Conservation (phyloP, 169 alveolate genomes). For the Eimeria falciformis region DNA sequence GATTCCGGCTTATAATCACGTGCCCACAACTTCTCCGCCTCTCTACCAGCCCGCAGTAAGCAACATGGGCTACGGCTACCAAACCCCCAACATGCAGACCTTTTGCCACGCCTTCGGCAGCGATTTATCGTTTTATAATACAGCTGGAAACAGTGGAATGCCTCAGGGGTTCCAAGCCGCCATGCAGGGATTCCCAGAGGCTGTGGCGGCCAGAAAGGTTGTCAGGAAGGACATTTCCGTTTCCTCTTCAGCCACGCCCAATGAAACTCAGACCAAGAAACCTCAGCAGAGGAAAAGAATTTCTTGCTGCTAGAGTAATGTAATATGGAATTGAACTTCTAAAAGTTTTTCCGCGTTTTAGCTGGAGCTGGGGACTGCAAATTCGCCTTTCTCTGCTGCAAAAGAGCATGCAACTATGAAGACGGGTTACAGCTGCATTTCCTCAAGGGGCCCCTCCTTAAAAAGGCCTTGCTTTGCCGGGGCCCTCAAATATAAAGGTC, state of each 20-base stretch:
- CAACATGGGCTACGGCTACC: slow-evolving; percentile 29
- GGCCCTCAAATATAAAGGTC: too few relatives aligned
- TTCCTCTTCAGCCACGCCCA: slow-evolving; percentile 1
- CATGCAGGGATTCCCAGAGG: slow-evolving; percentile 58
- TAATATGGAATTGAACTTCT: background rate
- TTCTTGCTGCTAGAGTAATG: slow-evolving; percentile 24
- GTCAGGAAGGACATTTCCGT: slow-evolving; percentile 38
- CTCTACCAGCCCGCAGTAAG: slow-evolving; percentile 60
- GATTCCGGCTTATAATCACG: slow-evolving; percentile 44
- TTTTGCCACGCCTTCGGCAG: slow-evolving; percentile 66
- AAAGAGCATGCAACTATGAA: too few relatives aligned
- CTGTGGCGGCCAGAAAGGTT: slow-evolving; percentile 53
- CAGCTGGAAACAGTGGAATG: slow-evolving; percentile 56
- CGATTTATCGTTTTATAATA: slow-evolving; percentile 49
- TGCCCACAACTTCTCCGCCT: slow-evolving; percentile 53
- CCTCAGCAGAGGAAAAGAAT: slow-evolving; percentile 17
- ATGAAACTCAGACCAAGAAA: background rate
- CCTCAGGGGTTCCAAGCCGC: slow-evolving; percentile 76
- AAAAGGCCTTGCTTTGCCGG: too few relatives aligned
- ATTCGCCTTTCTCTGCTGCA: too few relatives aligned
- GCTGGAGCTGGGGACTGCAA: too few relatives aligned
- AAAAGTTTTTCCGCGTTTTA: background rate
- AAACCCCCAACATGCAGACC: slow-evolving; percentile 62
- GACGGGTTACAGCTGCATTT: too few relatives aligned
- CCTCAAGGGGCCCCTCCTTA: too few relatives aligned